Evolutionary conservation across 768 basidiomycete genomes (phyloP), one percentile per base, ranked within the genome.

Genomic region (Calocera cornea): DNA sequence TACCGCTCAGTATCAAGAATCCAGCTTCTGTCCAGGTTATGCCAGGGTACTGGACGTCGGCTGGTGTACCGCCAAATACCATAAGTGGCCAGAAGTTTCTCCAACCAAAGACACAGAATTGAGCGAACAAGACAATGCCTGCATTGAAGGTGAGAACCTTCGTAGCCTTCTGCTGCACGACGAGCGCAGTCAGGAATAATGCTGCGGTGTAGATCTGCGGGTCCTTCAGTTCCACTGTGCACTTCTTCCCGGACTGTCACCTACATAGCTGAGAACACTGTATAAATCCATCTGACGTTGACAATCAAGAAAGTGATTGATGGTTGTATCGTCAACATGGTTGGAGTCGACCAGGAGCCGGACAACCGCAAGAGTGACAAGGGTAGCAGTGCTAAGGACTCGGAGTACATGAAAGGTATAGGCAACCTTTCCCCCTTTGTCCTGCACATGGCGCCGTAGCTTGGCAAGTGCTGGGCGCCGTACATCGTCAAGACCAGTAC

Each of bases 21-120:
- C 68, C 72, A 2, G 85, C 67, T 72, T 85, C 82, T 2, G 76
- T 74, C 87, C 87, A 88, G 22, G 86, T 73, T 36, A 84, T 68
- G 50, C 73, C 67, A 7, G 84, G 82, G 70, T 83, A 83, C 0
- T 72, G 72, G 1, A 73, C 70, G 70, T 89, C 87, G n/a, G 76
- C 69, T 5, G 86, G 84, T 12, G 66, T 36, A 27, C 79, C 75
- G 22, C 77, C 79, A 73, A 78, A 87, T 0, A 86, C 87, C n/a
- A 80, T 75, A 10, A 87, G 71, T 12, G 87, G 87, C 74, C 80
- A 86, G 7, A 88, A 64, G 66, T 79, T 77, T 1, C 72, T 68
- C 49, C 69, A 72, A 1, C 34, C 11, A 49, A 66, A 68, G 8
- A 64, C 27, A 60, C 31, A 60, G 31, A 14, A 22, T 27, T 60